phyloP scores from a whole-genome alignment of 306 rosid species.

The Quercus mongolica region DNA sequence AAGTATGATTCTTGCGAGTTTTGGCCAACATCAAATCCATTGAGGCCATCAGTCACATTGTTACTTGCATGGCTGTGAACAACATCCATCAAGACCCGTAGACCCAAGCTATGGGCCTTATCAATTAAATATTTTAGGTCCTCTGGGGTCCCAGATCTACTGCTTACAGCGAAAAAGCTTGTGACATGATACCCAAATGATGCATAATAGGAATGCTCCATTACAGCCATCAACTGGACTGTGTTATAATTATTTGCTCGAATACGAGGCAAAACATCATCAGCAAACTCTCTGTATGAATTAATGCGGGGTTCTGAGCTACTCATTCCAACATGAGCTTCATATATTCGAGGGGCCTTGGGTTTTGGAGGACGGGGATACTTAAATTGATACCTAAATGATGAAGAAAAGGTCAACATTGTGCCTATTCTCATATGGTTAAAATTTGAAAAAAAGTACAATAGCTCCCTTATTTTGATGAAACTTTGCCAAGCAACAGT shows the following conservation, averaged over 20 bases:
- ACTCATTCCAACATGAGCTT: constrained; percentile 99
- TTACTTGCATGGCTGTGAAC: constrained; percentile 97
- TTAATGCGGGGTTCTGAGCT: constrained; percentile 76
- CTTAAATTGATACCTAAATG: constrained; percentile 72
- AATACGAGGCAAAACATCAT: constrained; percentile 80
- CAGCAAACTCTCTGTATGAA: constrained; percentile 94
- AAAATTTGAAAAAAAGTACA: neutral
- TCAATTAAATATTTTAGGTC: constrained; percentile 91
- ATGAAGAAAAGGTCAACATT: constrained; percentile 4
- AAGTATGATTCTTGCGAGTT: constrained; percentile 83
- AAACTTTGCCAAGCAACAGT: neutral
- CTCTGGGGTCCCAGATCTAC: constrained; percentile 97
- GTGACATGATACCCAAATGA: constrained; percentile 96
- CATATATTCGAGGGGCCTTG: constrained; percentile 76
- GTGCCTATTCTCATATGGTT: neutral
- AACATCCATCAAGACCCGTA: constrained; percentile 86
- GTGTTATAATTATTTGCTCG: constrained; percentile 83
- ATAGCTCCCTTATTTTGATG: neutral
- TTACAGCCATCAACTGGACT: constrained; percentile 94
- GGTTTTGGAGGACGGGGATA: constrained; percentile 73
- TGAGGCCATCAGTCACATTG: constrained; percentile 90
- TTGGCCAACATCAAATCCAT: constrained; percentile 98
- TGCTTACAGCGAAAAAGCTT: constrained; percentile 88
- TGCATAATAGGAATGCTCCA: constrained; percentile 99
- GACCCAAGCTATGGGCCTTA: constrained; percentile 88